These are phyloP conservation scores for Phragmites australis DNA, from an alignment of 176 grass and related monocot genomes.

Conservation along the genomic window DNA sequence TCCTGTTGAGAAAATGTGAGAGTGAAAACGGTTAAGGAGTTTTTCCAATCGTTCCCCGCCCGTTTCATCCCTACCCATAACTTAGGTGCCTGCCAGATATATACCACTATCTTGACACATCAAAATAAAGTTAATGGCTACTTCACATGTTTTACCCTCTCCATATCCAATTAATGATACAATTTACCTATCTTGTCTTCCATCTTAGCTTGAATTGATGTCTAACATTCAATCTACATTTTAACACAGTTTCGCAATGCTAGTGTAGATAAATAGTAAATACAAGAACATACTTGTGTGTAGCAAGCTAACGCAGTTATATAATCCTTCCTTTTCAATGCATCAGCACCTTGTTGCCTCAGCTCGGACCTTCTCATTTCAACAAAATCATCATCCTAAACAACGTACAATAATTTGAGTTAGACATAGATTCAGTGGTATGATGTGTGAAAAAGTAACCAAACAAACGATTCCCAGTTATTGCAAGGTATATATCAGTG, in stretches of 20 bases:
- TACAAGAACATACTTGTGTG: conserved; percentile 18
- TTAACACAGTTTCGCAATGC: background rate
- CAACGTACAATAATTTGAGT: conserved; percentile 14
- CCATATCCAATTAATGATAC: no score
- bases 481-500: background rate
- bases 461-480: background rate
- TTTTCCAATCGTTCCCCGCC: no score
- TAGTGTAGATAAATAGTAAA: background rate
- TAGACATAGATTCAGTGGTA: background rate
- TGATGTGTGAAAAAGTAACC: background rate
- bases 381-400: conserved; percentile 25
- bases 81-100: no score
- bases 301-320: conserved; percentile 5
- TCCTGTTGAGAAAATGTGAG: no score
- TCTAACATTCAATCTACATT: background rate
- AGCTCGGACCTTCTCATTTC: conserved; percentile 27
- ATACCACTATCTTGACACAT: no score
- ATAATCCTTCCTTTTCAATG: conserved; percentile 43
- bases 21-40: no score
- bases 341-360: conserved; percentile 32
- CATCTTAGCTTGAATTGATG: no score
- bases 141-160: no score
- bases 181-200: no score
- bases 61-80: no score
- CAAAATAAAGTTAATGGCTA: no score